A percentile compares a stretch with the other conserved stretches of the same genome.
Evolutionary conservation across 1,284 basidiomycete species (phyloP).

Genomic region (Cutaneotrichosporon dermatis): DNA sequence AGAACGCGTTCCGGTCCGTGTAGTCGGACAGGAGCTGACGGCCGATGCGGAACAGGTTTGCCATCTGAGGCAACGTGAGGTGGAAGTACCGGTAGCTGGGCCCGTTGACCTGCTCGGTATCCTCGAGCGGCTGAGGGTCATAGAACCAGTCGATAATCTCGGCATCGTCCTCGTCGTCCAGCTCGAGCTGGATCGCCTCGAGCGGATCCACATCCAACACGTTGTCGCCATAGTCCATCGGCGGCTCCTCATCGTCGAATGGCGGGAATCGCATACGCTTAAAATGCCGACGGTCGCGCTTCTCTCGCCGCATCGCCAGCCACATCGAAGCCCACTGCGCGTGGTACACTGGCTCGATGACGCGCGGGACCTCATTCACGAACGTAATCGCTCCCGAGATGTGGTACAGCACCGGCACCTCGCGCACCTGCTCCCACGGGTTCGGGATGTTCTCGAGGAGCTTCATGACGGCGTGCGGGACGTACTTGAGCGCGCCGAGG

Average conservation of each 20-base stretch:
- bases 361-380: slow-evolving; percentile 94
- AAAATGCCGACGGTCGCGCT: slow-evolving; percentile 97
- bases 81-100: slow-evolving; percentile 92
- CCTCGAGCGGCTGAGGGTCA: slow-evolving; percentile 88
- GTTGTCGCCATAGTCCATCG: slow-evolving; percentile 97
- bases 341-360: slow-evolving; percentile 97
- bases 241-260: slow-evolving; percentile 98
- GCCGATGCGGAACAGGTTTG: slow-evolving; percentile 92
- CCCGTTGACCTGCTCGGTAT: slow-evolving; percentile 84
- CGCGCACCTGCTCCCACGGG: slow-evolving; percentile 99
- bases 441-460: slow-evolving; percentile 97
- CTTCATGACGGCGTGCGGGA: slow-evolving; percentile 99
- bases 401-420: slow-evolving; percentile 93
- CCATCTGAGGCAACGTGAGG: slow-evolving; percentile 88
- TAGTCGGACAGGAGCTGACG: slow-evolving; percentile 89
- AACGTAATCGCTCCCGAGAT: slow-evolving; percentile 99
- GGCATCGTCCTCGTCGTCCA: slow-evolving; percentile 88
- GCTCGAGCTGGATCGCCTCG: slow-evolving; percentile 94
- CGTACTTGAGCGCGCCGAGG: slow-evolving; percentile 95
- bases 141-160: slow-evolving; percentile 99
- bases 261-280: slow-evolving; percentile 99
- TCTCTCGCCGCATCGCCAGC: slow-evolving; percentile 98
- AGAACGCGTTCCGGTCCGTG: slow-evolving; percentile 80
- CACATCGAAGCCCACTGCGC: slow-evolving; percentile 99
- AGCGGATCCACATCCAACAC: slow-evolving; percentile 96